These are phyloP conservation scores for Trichoderma sp. DNA, from an alignment of 2,329 filamentous ascomycete genomes.

Conservation along the genomic window DNA sequence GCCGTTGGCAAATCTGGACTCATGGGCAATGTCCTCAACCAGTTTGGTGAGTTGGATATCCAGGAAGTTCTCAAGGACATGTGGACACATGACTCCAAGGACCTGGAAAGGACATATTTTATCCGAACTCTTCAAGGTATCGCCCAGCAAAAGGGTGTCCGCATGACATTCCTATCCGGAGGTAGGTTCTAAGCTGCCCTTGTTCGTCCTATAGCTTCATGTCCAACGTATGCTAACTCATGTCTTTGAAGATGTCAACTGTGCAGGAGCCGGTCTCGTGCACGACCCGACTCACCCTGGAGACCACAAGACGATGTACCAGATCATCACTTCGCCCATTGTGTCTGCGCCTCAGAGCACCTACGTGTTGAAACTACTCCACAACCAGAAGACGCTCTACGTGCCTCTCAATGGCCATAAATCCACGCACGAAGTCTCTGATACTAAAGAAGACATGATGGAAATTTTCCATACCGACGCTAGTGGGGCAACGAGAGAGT, in stretches of 20 bases:
- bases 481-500: conserved; percentile 74
- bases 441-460: conserved; percentile 99
- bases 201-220: neutral
- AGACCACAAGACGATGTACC: conserved; percentile 99
- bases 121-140: conserved; percentile 96
- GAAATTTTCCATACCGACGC: conserved; percentile 97
- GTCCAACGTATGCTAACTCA: neutral
- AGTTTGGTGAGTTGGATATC: conserved; percentile 93
- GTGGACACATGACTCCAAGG: conserved; percentile 98
- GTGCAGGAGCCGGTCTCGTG: conserved; percentile 85
- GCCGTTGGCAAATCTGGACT: conserved; percentile 92
- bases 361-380: conserved; percentile 91
- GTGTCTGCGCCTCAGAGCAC: conserved; percentile 81
- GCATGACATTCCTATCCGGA: conserved; percentile 96
- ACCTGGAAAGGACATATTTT: conserved; percentile 92
- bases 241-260: conserved; percentile 65
- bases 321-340: conserved; percentile 88
- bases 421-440: conserved; percentile 69
- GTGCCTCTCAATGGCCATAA: conserved; percentile 82
- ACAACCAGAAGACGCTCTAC: conserved; percentile 90
- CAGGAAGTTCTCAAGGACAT: conserved; percentile 92
- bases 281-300: conserved; percentile 89
- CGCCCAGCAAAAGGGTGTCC: conserved; percentile 87
- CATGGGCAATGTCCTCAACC: conserved; percentile 93
- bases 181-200: conserved; percentile 45